phyloP scores from a whole-genome alignment of 1,284 basidiomycete species.

The Acaromyces ingoldii region DNA sequence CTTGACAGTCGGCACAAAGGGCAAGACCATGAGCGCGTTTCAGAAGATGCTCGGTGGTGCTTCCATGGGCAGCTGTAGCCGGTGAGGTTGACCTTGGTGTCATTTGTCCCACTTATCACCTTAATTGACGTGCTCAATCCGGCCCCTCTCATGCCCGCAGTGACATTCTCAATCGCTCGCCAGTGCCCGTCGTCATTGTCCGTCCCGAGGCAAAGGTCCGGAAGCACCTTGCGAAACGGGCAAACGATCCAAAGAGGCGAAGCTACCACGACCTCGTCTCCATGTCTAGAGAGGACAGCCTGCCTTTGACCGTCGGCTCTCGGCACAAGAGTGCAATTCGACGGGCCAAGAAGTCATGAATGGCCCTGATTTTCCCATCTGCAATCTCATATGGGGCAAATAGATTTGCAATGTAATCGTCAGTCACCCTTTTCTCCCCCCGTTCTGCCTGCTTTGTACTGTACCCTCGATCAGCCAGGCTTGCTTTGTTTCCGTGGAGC shows the following conservation, averaged over 20 bases:
- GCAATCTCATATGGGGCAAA: too few relatives aligned
- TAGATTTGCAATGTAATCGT: too few relatives aligned
- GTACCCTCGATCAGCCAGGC: too few relatives aligned
- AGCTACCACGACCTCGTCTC: constrained; percentile 43
- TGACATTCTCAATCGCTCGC: constrained; percentile 42
- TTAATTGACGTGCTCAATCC: neutral
- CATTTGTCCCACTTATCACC: too few relatives aligned
- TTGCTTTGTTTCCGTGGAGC: too few relatives aligned
- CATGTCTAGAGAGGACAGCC: constrained; percentile 16
- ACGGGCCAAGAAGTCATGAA: too few relatives aligned
- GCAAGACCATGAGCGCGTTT: constrained; percentile 52
- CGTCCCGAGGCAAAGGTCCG: constrained; percentile 46
- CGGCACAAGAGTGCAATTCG: too few relatives aligned
- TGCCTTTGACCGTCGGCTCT: constrained; percentile 40
- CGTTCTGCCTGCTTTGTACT: too few relatives aligned
- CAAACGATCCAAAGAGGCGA: constrained; percentile 44
- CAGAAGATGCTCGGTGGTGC: constrained; percentile 48
- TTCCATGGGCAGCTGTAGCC: constrained; percentile 40
- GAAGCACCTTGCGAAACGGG: constrained; percentile 47
- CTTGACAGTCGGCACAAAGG: constrained; percentile 85
- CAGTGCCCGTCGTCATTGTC: constrained; percentile 50
- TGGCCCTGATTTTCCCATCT: too few relatives aligned
- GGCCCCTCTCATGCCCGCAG: neutral
- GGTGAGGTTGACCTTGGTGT: constrained; percentile 11
- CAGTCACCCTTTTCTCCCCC: too few relatives aligned